These are phyloP conservation scores for Aspergillus latus DNA, from an alignment of 2,329 filamentous ascomycete genomes.

Conservation along the genomic window DNA sequence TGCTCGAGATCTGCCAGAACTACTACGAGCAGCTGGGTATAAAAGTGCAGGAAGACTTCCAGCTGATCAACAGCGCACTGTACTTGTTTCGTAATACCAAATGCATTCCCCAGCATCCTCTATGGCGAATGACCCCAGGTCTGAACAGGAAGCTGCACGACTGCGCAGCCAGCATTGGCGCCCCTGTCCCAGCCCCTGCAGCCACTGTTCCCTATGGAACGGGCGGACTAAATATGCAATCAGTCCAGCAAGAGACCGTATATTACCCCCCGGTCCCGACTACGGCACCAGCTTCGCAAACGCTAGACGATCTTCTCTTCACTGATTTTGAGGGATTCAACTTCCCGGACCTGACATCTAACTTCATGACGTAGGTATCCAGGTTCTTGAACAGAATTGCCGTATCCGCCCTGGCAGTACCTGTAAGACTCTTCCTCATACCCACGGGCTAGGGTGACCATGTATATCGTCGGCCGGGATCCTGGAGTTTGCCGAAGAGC, in stretches of 20 bases:
- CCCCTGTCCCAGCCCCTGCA: background rate
- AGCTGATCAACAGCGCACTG: conserved; percentile 16
- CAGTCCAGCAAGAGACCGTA: background rate
- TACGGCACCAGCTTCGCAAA: background rate
- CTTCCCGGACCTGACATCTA: conserved; percentile 10
- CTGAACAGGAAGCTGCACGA: conserved; percentile 23
- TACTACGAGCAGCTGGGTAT: conserved; percentile 38
- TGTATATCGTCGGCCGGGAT: too few species aligned
- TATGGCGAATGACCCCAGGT: conserved; percentile 26
- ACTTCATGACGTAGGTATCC: conserved; percentile 6
- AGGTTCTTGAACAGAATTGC: too few species aligned
- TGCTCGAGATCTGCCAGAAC: conserved; percentile 42
- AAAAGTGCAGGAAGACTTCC: conserved; percentile 25
- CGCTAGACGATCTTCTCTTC: conserved; percentile 5
- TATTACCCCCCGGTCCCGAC: conserved; percentile 2
- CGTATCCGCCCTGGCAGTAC: too few species aligned
- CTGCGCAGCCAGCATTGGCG: conserved; percentile 16
- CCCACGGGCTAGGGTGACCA: too few species aligned
- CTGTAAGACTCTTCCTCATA: too few species aligned
- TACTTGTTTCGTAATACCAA: conserved; percentile 21
- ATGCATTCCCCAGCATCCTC: conserved; percentile 25
- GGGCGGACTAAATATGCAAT: background rate
- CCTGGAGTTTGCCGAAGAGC: too few species aligned
- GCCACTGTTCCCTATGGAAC: background rate
- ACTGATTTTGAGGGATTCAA: conserved; percentile 8